Percentiles rank a stretch among this genome's conserved stretches.
These are phyloP conservation scores for Fusarium napiforme DNA, from an alignment of 2,329 filamentous ascomycete species.

Conservation along the genomic window DNA sequence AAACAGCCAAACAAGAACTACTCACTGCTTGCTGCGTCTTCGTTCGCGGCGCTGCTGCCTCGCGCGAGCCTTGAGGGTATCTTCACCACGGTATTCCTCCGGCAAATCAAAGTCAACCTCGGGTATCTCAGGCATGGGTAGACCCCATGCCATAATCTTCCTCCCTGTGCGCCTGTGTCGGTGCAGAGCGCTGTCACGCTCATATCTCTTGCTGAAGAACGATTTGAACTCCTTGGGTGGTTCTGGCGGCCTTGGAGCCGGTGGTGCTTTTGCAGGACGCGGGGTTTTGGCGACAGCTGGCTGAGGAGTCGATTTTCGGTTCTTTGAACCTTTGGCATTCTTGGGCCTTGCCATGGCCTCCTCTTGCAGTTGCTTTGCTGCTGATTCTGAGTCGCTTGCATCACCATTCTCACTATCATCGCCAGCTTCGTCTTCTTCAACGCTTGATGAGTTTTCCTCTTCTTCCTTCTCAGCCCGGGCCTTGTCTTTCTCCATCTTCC, in stretches of 20 bases:
- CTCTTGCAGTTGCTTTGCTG: conserved; percentile 78
- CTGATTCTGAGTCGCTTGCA: conserved; percentile 56
- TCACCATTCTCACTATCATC: conserved; percentile 66
- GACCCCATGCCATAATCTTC: conserved; percentile 82
- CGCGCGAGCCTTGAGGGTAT: conserved; percentile 67
- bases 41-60: conserved; percentile 71
- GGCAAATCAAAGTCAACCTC: conserved; percentile 82
- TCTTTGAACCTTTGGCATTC: conserved; percentile 49
- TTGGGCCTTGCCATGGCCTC: conserved; percentile 71
- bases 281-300: conserved; percentile 28
- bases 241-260: conserved; percentile 49
- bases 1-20: conserved; percentile 24
- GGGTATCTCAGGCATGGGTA: conserved; percentile 77
- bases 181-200: conserved; percentile 82
- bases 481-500: conserved; percentile 80
- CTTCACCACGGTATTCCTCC: conserved; percentile 67
- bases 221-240: conserved; percentile 77
- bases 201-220: conserved; percentile 83
- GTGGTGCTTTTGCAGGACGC: conserved; percentile 40
- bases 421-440: conserved; percentile 40
- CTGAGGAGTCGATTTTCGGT: conserved; percentile 45
- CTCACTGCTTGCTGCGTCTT: conserved; percentile 59
- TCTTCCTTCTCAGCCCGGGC: conserved; percentile 48
- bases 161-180: conserved; percentile 75
- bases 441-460: conserved; percentile 47